These are phyloP conservation scores for Boletus sp. DNA, from an alignment of 768 basidiomycete species.

Conservation along the genomic window DNA sequence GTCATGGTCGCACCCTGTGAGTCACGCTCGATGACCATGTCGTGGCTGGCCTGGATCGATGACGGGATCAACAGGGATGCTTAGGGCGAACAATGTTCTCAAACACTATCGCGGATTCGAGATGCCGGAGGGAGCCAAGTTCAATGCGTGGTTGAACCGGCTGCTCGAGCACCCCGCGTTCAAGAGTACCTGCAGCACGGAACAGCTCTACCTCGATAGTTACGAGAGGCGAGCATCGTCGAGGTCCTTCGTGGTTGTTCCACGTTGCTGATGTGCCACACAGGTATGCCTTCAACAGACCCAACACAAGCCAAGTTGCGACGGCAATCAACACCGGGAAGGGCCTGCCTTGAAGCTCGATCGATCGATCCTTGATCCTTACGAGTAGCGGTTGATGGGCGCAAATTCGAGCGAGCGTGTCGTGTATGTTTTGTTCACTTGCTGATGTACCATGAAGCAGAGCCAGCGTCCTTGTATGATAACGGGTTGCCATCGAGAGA, in stretches of 20 bases:
- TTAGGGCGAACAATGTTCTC: constrained; percentile 60
- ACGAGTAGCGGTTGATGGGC: not conserved
- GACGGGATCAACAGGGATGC: constrained; percentile 54
- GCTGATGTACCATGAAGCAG: not conserved
- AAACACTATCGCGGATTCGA: constrained; percentile 68
- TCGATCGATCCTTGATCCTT: not conserved
- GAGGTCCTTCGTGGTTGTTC: not conserved
- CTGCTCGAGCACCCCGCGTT: constrained; percentile 62
- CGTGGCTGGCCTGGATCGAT: not conserved
- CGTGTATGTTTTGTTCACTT: not conserved
- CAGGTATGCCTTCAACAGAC: constrained; percentile 76
- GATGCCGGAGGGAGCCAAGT: constrained; percentile 47
- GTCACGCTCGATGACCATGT: constrained; percentile 17
- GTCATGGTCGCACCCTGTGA: constrained; percentile 71
- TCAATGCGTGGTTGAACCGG: constrained; percentile 52
- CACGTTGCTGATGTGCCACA: not conserved
- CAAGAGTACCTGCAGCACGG: constrained; percentile 65
- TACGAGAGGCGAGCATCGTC: constrained; percentile 56
- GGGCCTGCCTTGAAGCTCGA: constrained; percentile 50
- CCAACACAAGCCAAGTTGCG: constrained; percentile 75
- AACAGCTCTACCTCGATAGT: constrained; percentile 64
- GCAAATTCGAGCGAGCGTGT: too few relatives aligned
- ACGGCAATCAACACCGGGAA: constrained; percentile 71
- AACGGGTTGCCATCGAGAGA: not conserved
- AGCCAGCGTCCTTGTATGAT: not conserved